Evolutionary conservation across 495 filamentous ascomycete genomes (phyloP).

Genomic region (Trichoderma erinaceum): DNA sequence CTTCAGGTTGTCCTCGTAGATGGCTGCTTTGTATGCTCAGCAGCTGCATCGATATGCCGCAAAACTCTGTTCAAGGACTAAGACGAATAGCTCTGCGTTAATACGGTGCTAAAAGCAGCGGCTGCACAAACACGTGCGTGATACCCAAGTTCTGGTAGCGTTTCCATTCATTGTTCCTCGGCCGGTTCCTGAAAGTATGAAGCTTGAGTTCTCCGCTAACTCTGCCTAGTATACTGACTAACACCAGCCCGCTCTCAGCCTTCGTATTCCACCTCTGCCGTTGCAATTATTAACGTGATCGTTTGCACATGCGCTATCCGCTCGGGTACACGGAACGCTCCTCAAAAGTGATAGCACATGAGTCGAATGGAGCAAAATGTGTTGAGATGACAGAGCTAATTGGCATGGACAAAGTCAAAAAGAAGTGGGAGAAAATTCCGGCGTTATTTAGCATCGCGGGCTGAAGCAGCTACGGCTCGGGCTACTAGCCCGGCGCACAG

Average conservation of each 20-base stretch:
- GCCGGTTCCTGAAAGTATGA: constrained; percentile 10
- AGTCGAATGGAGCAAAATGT: background rate
- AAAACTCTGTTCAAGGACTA: background rate
- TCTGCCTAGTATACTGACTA: background rate
- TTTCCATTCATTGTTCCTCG: background rate
- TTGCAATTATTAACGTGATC: background rate
- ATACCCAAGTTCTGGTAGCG: background rate
- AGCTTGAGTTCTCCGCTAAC: background rate
- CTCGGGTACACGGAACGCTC: background rate
- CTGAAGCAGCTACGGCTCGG: background rate
- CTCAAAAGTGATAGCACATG: background rate
- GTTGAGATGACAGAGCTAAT: background rate
- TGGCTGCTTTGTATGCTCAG: background rate
- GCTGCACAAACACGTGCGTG: constrained; percentile 8
- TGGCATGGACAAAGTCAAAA: background rate
- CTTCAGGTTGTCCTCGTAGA: too few species aligned
- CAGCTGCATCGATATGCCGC: background rate
- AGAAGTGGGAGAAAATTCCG: background rate
- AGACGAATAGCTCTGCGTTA: background rate
- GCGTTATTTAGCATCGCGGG: background rate
- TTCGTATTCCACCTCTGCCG: background rate
- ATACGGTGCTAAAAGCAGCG: background rate
- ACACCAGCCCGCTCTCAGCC: background rate
- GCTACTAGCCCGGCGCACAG: constrained; percentile 1
- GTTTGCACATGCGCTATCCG: background rate